Base-by-base conservation (phyloP, 768 basidiomycete genomes). In the Tylopilus balloui region DNA sequence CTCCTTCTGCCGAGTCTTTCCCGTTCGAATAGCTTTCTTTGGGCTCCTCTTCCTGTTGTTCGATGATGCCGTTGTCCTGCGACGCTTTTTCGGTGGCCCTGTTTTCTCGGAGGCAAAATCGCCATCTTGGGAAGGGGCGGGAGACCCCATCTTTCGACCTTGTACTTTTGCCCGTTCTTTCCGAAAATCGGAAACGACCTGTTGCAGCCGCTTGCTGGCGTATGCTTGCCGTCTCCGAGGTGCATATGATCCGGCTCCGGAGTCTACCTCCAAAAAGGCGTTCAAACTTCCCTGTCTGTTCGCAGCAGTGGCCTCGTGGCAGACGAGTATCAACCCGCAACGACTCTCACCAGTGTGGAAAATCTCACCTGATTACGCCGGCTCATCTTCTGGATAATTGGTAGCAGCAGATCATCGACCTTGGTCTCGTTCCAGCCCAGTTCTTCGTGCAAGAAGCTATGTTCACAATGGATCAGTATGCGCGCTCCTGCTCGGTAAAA, bases 361-460 rank as follows among this genome's bases (percentile, higher is more conserved):
- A 20, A 25, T 56, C 72, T 46, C 50, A 84, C 88, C 71, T 92
- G 86, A 19, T 77, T 78, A 21, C 92, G 86, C 60, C 85, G 85
- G 54, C 81, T 86, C 74, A 95, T 86, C 58, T 81, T 88, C 57
- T 88, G 91, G 37, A 97, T 88, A 59, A 96, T 91, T 14, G 94
- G 94, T 38, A 92, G 71, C n/a, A 97, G 71, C 24, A 92, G 76
- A 42, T 95, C 92, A 60, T 96, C 91, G 0, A 92, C 90, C 70
- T 95, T 96, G 19, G 66, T 65, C 56, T 84, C 78, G 13, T 74
- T 70, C 94, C 94, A 97, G 12, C 83, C 78, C 10, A 97, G 75
- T 59, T 96, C 93, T 45, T 83, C 75, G 17, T 75, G 73, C 46
- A 93, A 70, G 60, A 88, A 88, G 40, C 87, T 89, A 57, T 2